Conservation (phyloP, 192 early-diverging fungal species). For the Umbelopsis ramanniana region DNA sequence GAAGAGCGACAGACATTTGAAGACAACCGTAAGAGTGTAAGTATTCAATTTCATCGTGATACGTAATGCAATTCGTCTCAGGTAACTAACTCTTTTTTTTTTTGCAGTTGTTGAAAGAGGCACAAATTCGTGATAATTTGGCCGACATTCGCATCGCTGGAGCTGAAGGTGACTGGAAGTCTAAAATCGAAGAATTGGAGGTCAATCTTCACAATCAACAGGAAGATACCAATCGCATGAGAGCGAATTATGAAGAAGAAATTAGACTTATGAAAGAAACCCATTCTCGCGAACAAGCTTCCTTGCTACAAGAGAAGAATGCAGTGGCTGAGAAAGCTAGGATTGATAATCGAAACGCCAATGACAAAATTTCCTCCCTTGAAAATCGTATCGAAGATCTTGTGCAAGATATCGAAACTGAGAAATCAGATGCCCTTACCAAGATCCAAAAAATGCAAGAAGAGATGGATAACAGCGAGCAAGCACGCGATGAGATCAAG, state of each 20-base stretch:
- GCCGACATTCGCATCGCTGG: constrained; percentile 42
- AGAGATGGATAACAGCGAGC: constrained; percentile 32
- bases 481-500: constrained; percentile 36
- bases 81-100: too few species aligned
- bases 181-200: constrained; percentile 19
- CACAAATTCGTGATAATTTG: constrained; percentile 39
- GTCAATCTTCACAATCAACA: background rate
- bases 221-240: constrained; percentile 31
- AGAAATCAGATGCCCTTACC: background rate
- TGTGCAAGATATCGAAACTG: background rate
- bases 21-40: constrained; percentile 37
- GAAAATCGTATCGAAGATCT: background rate
- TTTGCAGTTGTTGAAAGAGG: constrained; percentile 40
- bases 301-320: background rate
- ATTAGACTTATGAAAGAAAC: constrained; percentile 19
- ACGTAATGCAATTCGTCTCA: background rate
- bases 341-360: background rate
- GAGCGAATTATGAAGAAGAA: constrained; percentile 26
- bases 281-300: constrained; percentile 3
- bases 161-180: constrained; percentile 33
- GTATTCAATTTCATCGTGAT: background rate
- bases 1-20: constrained; percentile 37
- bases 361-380: background rate
- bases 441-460: constrained; percentile 8
- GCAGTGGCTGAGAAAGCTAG: background rate